Percentiles rank a stretch among this genome's conserved stretches.
Evolutionary conservation across 768 basidiomycete genomes (phyloP).

Genomic region (Hypholoma fasciculare): DNA sequence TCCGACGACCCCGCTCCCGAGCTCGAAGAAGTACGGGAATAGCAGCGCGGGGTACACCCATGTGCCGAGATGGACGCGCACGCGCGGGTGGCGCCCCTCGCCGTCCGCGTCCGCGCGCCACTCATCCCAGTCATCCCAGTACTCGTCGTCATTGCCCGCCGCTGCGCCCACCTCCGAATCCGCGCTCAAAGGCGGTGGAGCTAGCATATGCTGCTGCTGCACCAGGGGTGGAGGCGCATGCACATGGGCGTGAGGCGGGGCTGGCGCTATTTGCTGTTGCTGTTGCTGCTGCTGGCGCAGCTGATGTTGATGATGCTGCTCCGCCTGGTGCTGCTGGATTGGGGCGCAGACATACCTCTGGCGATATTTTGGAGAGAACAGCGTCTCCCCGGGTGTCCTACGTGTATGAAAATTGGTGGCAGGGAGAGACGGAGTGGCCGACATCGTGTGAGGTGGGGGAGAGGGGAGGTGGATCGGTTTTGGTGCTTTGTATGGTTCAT

Average conservation of each 20-base stretch:
- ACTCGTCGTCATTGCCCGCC: conserved; percentile 1
- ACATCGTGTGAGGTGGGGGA: too few species aligned
- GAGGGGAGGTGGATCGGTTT: too few species aligned
- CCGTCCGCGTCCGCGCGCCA: conserved; percentile 22
- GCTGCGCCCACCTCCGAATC: not conserved
- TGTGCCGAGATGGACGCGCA: conserved; percentile 49
- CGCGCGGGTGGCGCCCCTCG: conserved; percentile 26
- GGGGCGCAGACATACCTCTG: too few species aligned
- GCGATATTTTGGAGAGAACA: too few species aligned
- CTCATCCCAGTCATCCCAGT: conserved; percentile 18
- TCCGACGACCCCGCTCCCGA: conserved; percentile 26
- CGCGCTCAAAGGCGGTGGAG: not conserved
- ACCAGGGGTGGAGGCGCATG: conserved; percentile 7
- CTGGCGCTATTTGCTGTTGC: conserved; percentile 1
- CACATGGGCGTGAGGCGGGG: not conserved
- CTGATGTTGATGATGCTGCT: conserved; percentile 3
- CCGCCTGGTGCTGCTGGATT: conserved; percentile 13
- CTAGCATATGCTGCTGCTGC: conserved; percentile 1
- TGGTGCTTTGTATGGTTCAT: too few species aligned
- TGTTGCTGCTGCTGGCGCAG: conserved; percentile 8
- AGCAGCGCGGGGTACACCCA: conserved; percentile 59
- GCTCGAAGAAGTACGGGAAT: conserved; percentile 56
- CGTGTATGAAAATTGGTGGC: too few species aligned
- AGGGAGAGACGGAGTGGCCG: too few species aligned
- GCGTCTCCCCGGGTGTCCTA: too few species aligned